phyloP scores from a whole-genome alignment of 306 rosid species.

The Crotalaria pallida region DNA sequence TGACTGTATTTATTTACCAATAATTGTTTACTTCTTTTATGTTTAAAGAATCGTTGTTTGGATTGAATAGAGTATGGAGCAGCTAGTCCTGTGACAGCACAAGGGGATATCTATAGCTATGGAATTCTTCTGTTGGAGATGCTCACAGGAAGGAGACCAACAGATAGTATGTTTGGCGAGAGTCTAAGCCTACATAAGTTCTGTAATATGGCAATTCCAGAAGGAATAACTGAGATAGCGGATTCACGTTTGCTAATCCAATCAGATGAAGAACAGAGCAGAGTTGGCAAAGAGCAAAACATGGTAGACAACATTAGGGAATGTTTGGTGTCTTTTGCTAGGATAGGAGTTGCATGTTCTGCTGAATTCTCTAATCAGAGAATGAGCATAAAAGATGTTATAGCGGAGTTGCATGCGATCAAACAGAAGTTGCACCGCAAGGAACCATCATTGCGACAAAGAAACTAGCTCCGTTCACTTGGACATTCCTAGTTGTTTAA shows the following conservation, averaged over 20 bases:
- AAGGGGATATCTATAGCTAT: slow-evolving; percentile 34
- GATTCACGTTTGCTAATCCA: background rate
- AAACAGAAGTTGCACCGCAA: background rate
- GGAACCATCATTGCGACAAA: background rate
- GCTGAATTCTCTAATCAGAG: slow-evolving; percentile 2
- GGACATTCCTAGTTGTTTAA: background rate
- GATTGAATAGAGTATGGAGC: slow-evolving; percentile 20
- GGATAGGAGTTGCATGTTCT: slow-evolving; percentile 33
- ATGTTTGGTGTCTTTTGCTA: slow-evolving; percentile 6
- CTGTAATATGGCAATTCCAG: slow-evolving; percentile 1
- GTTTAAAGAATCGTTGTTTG: background rate
- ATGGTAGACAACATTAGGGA: background rate
- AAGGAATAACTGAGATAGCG: background rate
- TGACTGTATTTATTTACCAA: background rate
- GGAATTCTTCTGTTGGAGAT: slow-evolving; percentile 18
- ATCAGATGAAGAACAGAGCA: background rate
- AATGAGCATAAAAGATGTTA: slow-evolving; percentile 16
- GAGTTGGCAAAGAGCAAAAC: background rate
- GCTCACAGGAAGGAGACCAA: slow-evolving; percentile 20
- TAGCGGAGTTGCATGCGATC: slow-evolving; percentile 13
- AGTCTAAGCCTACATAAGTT: slow-evolving; percentile 5
- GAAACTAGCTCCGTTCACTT: background rate
- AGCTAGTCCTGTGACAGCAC: background rate
- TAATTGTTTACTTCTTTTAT: background rate
- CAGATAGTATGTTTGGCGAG: slow-evolving; percentile 4